Evolutionary conservation across 805 yeast species (phyloP).

Genomic region (Debaryomyces castellii): DNA sequence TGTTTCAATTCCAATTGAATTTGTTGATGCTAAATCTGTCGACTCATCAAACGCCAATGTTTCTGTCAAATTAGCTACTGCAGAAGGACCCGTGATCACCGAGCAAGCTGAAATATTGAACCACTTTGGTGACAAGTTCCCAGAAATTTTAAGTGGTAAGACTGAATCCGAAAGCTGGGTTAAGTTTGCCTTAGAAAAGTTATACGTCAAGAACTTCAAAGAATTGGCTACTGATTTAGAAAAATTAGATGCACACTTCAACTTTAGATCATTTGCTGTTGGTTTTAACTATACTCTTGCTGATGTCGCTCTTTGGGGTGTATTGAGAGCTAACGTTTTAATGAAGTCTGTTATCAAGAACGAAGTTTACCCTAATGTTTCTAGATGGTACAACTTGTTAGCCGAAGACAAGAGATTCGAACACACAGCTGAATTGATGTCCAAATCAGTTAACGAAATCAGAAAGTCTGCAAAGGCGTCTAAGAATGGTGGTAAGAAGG

Average conservation of each 20-base stretch:
- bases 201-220: constrained; percentile 84
- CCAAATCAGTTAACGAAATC: constrained; percentile 69
- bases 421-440: constrained; percentile 62
- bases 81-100: constrained; percentile 42
- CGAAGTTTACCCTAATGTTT: constrained; percentile 77
- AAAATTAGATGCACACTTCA: constrained; percentile 76
- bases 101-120: constrained; percentile 47
- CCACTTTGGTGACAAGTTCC: constrained; percentile 52
- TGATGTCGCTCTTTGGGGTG: constrained; percentile 92
- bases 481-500: constrained; percentile 64
- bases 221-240: constrained; percentile 76
- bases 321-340: constrained; percentile 86
- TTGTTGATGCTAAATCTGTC: constrained; percentile 64
- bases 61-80: constrained; percentile 42
- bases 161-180: constrained; percentile 60
- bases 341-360: constrained; percentile 88
- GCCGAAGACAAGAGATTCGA: constrained; percentile 70
- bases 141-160: constrained; percentile 39
- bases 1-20: constrained; percentile 56
- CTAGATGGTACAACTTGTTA: constrained; percentile 88
- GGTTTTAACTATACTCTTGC: constrained; percentile 72
- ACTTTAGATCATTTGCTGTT: constrained; percentile 75
- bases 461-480: constrained; percentile 62
- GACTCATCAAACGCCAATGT: constrained; percentile 46
- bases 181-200: constrained; percentile 62